phyloP scores from a whole-genome alignment of 306 rosid species.

The Gastrolobium bilobum region DNA sequence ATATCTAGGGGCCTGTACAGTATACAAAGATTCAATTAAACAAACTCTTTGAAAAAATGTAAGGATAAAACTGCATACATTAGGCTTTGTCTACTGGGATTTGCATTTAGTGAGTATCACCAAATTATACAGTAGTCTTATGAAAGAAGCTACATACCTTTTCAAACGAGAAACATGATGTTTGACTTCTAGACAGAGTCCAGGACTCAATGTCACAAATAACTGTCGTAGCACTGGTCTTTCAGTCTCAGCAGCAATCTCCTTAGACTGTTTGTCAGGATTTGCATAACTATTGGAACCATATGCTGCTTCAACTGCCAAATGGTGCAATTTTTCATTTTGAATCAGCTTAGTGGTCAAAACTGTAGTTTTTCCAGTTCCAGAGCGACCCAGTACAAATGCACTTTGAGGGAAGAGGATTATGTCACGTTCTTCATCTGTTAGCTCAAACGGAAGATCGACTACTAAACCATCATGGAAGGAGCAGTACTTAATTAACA shows the following conservation, averaged over 20 bases:
- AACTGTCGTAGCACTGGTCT: conserved; percentile 58
- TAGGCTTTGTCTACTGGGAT: too few relatives aligned
- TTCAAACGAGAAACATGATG: conserved; percentile 64
- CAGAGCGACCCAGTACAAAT: conserved; percentile 77
- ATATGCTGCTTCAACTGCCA: conserved; percentile 40
- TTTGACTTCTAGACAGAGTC: conserved; percentile 69
- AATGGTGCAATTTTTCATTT: conserved; percentile 60
- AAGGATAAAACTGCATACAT: too few relatives aligned
- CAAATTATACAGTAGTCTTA: background rate
- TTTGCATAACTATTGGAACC: background rate
- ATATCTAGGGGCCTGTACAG: background rate
- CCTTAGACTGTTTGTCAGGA: background rate
- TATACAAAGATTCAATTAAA: background rate
- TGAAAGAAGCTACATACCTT: conserved; percentile 54
- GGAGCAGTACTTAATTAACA: conserved; percentile 74
- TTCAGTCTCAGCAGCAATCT: conserved; percentile 25
- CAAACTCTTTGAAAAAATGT: too few relatives aligned
- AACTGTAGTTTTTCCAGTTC: conserved; percentile 86
- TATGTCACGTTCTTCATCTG: conserved; percentile 60
- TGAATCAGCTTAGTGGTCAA: conserved; percentile 66
- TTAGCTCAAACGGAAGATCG: conserved; percentile 72
- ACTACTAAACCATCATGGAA: conserved; percentile 54
- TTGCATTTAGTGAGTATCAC: too few relatives aligned
- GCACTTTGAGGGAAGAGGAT: conserved; percentile 58
- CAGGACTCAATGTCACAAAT: conserved; percentile 75